Evolutionary conservation across 2,329 filamentous ascomycete species (phyloP).

Genomic region (Pseudogymnoascus sp.): DNA sequence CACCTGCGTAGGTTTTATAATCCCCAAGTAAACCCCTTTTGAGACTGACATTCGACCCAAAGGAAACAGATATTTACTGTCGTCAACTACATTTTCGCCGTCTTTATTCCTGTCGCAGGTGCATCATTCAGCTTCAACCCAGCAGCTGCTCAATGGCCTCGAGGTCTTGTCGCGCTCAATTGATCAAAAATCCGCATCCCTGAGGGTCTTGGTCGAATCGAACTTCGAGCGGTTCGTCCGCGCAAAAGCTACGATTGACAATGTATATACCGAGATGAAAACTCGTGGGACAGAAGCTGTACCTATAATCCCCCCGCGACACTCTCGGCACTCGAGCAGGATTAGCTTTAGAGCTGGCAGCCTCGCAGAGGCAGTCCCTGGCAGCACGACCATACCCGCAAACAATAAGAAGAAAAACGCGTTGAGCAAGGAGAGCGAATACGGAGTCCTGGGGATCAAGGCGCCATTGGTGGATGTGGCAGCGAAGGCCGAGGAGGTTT

Average conservation of each 20-base stretch:
- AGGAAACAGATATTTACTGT: constrained; percentile 90
- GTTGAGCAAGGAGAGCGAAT: constrained; percentile 84
- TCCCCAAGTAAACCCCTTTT: neutral
- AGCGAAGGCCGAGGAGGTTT: constrained; percentile 92
- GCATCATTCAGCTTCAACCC: constrained; percentile 77
- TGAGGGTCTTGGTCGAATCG: constrained; percentile 92
- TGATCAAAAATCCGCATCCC: constrained; percentile 91
- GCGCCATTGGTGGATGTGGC: constrained; percentile 79
- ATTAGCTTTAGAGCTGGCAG: constrained; percentile 33
- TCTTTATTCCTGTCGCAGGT: constrained; percentile 86
- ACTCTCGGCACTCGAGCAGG: constrained; percentile 29
- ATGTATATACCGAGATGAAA: constrained; percentile 98
- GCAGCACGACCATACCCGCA: constrained; percentile 30
- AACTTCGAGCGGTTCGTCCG: constrained; percentile 98
- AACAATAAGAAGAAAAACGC: constrained; percentile 78
- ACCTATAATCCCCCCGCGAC: constrained; percentile 27
- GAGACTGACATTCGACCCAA: constrained; percentile 17
- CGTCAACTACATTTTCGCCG: constrained; percentile 91
- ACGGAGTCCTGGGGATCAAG: constrained; percentile 82
- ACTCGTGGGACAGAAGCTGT: constrained; percentile 47
- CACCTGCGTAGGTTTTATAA: constrained; percentile 54
- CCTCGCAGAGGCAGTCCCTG: constrained; percentile 25
- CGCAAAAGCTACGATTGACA: constrained; percentile 95
- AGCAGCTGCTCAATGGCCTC: constrained; percentile 70
- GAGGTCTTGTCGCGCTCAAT: constrained; percentile 85